A percentile compares a stretch with the other conserved stretches of the same genome.
Conservation (phyloP, 768 basidiomycete species). For the Rhizopogon vulgaris region DNA sequence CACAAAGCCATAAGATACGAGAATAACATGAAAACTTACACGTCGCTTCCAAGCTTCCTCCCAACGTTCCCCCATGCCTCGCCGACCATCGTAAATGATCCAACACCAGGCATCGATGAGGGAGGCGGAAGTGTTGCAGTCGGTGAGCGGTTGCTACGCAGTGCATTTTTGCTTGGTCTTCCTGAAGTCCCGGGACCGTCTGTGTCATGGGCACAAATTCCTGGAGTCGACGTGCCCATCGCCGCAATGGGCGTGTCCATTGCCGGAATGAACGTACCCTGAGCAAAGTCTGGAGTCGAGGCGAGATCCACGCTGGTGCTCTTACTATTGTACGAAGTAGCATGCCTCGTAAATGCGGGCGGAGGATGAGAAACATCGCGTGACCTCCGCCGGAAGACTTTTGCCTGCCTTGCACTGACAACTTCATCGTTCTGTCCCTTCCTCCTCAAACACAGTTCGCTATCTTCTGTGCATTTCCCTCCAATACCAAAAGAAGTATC, state of each 20-base stretch:
- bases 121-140: conserved; percentile 22
- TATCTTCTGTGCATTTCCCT: conserved; percentile 6
- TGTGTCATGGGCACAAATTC: too few species aligned
- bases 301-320: not conserved
- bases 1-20: not conserved
- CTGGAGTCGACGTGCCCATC: not conserved
- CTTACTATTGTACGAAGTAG: not conserved
- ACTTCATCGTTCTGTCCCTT: conserved; percentile 20
- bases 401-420: conserved; percentile 1
- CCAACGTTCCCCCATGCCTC: conserved; percentile 44
- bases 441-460: conserved; percentile 7
- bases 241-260: not conserved
- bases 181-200: not conserved
- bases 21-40: conserved; percentile 27
- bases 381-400: conserved; percentile 23
- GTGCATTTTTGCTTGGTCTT: too few species aligned
- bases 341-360: not conserved
- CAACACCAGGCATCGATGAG: conserved; percentile 35
- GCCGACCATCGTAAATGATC: conserved; percentile 28
- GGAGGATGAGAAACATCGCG: conserved; percentile 11
- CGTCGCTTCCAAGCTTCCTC: conserved; percentile 55
- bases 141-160: not conserved
- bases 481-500: conserved; percentile 3
- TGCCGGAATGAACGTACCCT: not conserved
- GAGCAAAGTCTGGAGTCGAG: not conserved